Percentiles rank a stretch among this genome's conserved stretches.
These are phyloP conservation scores for Neurospora terricola DNA, from an alignment of 495 filamentous ascomycete species.

Conservation along the genomic window DNA sequence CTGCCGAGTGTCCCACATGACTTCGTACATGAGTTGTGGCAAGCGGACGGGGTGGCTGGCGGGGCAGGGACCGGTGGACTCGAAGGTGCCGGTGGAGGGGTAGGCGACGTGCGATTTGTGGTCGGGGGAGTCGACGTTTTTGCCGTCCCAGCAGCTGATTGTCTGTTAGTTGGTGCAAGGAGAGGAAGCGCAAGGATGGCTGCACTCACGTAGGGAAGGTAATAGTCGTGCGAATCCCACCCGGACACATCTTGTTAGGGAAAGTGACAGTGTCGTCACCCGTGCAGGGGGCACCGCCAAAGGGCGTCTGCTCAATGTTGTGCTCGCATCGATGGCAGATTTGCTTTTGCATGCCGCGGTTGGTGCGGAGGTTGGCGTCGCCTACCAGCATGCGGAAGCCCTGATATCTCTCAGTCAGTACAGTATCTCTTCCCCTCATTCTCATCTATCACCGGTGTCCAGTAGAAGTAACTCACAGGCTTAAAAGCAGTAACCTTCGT, in stretches of 20 bases:
- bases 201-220: slow-evolving; percentile 32
- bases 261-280: slow-evolving; percentile 36
- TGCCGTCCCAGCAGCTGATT: slow-evolving; percentile 42
- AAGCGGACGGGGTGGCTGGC: slow-evolving; percentile 34
- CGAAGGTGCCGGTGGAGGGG: slow-evolving; percentile 29
- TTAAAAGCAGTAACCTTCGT: slow-evolving; percentile 39
- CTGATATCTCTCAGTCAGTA: background rate
- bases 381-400: slow-evolving; percentile 38
- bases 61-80: slow-evolving; percentile 31
- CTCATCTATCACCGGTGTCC: background rate
- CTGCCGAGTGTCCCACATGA: slow-evolving; percentile 36
- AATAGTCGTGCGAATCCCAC: slow-evolving; percentile 39
- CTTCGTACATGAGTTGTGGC: slow-evolving; percentile 42
- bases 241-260: slow-evolving; percentile 30
- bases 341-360: slow-evolving; percentile 25
- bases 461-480: slow-evolving; percentile 1
- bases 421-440: background rate
- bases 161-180: background rate
- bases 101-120: slow-evolving; percentile 44
- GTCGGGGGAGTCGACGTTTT: slow-evolving; percentile 42
- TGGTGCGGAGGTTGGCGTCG: slow-evolving; percentile 21
- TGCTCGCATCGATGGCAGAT: slow-evolving; percentile 40
- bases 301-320: slow-evolving; percentile 37
- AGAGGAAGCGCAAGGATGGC: no score
- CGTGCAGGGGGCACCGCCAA: slow-evolving; percentile 43